Conservation (phyloP, 768 basidiomycete genomes). For the Russula foetens region DNA sequence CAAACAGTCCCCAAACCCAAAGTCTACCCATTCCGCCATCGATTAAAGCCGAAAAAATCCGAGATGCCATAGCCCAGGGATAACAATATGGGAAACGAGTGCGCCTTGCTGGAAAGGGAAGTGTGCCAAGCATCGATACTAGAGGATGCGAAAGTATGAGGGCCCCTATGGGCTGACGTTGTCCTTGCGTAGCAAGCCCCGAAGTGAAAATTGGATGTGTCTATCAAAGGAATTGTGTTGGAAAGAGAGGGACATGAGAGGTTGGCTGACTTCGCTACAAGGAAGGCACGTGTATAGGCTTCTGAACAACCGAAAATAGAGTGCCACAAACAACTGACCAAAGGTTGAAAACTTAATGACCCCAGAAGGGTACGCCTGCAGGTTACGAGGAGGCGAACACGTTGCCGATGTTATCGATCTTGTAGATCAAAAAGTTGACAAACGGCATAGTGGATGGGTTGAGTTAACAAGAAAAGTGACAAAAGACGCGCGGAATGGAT, state of each 20-base stretch:
- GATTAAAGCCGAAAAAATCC: too few species aligned
- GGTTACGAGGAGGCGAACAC: conserved; percentile 5
- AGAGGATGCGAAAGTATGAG: background rate
- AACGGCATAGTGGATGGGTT: background rate
- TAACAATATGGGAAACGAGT: background rate
- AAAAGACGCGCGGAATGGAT: background rate
- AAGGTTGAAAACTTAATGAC: background rate
- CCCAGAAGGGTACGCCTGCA: conserved; percentile 1
- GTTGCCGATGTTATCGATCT: conserved; percentile 13
- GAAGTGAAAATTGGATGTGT: background rate
- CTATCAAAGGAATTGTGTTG: background rate
- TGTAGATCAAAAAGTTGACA: background rate
- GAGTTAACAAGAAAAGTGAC: background rate
- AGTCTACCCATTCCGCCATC: background rate
- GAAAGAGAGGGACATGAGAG: background rate
- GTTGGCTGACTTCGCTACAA: background rate
- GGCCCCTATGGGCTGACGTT: background rate
- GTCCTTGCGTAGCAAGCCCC: background rate
- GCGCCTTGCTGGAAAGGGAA: background rate
- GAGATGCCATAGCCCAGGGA: background rate
- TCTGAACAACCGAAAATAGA: background rate
- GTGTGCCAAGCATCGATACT: background rate
- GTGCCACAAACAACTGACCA: background rate
- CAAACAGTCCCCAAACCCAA: too few species aligned
- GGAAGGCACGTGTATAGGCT: background rate